phyloP scores from a whole-genome alignment of 2,329 filamentous ascomycete genomes.

The Sclerotinia trifoliorum region DNA sequence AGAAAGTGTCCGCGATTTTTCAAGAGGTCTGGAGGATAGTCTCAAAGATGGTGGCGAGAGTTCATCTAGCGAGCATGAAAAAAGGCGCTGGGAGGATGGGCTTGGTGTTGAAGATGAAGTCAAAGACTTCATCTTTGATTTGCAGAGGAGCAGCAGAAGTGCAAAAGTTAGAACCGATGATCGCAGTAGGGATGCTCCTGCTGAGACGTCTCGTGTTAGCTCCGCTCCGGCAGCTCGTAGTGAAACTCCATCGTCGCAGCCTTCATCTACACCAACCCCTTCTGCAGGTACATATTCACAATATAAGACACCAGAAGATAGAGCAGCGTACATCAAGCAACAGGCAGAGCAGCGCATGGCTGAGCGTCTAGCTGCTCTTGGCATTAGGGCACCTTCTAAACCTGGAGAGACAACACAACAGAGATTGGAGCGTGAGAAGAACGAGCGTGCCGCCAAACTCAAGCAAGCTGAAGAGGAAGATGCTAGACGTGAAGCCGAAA shows the following conservation, averaged over 20 bases:
- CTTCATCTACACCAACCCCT: slow-evolving; percentile 48
- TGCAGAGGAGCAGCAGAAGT: slow-evolving; percentile 82
- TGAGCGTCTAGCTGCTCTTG: slow-evolving; percentile 87
- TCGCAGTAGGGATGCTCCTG: slow-evolving; percentile 39
- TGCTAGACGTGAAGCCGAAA: slow-evolving; percentile 79
- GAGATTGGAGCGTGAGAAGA: slow-evolving; percentile 81
- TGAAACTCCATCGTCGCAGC: slow-evolving; percentile 47
- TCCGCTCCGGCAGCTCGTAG: slow-evolving; percentile 41
- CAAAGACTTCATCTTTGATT: slow-evolving; percentile 95
- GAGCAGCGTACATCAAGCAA: slow-evolving; percentile 94
- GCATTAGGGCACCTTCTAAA: slow-evolving; percentile 80
- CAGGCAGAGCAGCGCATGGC: slow-evolving; percentile 97
- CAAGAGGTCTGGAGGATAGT: slow-evolving; percentile 78
- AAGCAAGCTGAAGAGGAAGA: slow-evolving; percentile 94
- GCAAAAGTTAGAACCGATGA: slow-evolving; percentile 65
- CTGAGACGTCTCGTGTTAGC: slow-evolving; percentile 44
- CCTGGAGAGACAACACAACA: slow-evolving; percentile 78
- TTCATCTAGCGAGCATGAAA: slow-evolving; percentile 82
- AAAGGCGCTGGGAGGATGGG: slow-evolving; percentile 90
- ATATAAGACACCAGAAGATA: slow-evolving; percentile 88
- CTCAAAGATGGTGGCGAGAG: slow-evolving; percentile 78
- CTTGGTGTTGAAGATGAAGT: slow-evolving; percentile 96
- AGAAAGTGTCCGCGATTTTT: slow-evolving; percentile 89
- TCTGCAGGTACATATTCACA: slow-evolving; percentile 69
- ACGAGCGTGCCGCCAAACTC: slow-evolving; percentile 82